Percentiles rank a stretch among this genome's conserved stretches.
Conservation (phyloP, 768 basidiomycete genomes). For the Leccinum aurantiacum region DNA sequence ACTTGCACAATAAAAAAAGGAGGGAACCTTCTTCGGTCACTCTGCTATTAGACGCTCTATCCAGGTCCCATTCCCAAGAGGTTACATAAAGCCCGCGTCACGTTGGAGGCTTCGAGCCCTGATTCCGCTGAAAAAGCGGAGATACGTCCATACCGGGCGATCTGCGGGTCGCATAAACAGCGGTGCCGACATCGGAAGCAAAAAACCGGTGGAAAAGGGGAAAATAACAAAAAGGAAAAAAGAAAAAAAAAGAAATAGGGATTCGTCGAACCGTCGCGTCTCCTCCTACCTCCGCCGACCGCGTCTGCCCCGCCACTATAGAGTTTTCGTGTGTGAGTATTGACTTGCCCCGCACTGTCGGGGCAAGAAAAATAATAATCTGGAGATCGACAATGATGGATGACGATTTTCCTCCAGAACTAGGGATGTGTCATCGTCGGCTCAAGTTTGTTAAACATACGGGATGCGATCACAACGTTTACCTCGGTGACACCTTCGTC, state of each 20-base stretch:
- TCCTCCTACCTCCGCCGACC: conserved; percentile 4
- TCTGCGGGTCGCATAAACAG: conserved; percentile 14
- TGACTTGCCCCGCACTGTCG: not conserved
- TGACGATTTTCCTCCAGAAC: not conserved
- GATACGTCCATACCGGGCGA: not conserved
- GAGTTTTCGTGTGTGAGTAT: not conserved
- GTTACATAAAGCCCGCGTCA: not conserved
- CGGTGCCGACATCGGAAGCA: conserved; percentile 15
- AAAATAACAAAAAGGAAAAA: not conserved
- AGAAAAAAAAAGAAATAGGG: not conserved
- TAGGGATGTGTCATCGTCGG: conserved; percentile 62
- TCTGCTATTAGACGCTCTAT: not conserved
- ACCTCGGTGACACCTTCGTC: conserved; percentile 40
- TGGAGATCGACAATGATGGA: not conserved
- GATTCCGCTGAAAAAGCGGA: not conserved
- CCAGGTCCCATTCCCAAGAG: not conserved
- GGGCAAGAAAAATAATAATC: not conserved
- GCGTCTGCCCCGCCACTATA: not conserved
- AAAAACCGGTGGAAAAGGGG: conserved; percentile 3
- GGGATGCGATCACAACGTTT: conserved; percentile 57
- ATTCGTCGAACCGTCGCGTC: not conserved
- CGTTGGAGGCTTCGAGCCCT: not conserved
- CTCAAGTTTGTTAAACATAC: conserved; percentile 51
- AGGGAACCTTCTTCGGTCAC: not conserved
- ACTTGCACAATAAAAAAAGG: not conserved